Conservation (phyloP, 1,284 basidiomycete genomes). For the Heliocybe sulcata region DNA sequence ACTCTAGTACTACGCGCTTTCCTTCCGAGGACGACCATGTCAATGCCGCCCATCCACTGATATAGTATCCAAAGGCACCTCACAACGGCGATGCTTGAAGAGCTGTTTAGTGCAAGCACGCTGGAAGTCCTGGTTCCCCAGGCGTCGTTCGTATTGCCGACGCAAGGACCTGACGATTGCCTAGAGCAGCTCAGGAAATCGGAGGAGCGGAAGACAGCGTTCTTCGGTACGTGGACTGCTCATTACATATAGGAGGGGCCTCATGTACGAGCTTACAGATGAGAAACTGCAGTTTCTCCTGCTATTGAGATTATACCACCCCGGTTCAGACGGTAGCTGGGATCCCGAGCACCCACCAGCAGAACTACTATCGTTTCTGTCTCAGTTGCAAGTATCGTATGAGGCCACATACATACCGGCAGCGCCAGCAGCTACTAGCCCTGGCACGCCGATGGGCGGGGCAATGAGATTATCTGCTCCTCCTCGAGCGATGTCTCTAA, state of each 20-base stretch:
- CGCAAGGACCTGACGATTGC: slow-evolving; percentile 42
- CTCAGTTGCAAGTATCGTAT: slow-evolving; percentile 69
- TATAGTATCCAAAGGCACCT: no score
- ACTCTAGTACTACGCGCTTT: no score
- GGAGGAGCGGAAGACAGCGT: slow-evolving; percentile 51
- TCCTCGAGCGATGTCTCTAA: slow-evolving; percentile 37
- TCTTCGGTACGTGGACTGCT: slow-evolving; percentile 55
- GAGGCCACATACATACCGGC: slow-evolving; percentile 77
- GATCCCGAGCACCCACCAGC: slow-evolving; percentile 41
- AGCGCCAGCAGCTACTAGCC: slow-evolving; percentile 7
- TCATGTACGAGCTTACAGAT: slow-evolving; percentile 32
- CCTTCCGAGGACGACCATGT: not conserved
- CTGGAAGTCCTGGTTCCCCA: slow-evolving; percentile 65
- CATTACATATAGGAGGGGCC: slow-evolving; percentile 8
- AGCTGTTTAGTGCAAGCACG: slow-evolving; percentile 54
- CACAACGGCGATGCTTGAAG: slow-evolving; percentile 37
- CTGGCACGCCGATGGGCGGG: slow-evolving; percentile 19
- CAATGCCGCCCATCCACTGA: no score
- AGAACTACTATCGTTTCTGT: slow-evolving; percentile 54
- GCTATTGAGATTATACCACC: slow-evolving; percentile 42
- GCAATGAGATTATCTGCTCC: slow-evolving; percentile 34
- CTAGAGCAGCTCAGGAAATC: slow-evolving; percentile 31
- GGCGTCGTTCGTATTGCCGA: slow-evolving; percentile 52
- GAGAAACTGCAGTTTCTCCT: slow-evolving; percentile 72
- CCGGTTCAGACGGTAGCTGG: slow-evolving; percentile 20